Evolutionary conservation across 1,139 yeast species (phyloP), one percentile per base, ranked within the genome.

Genomic region (Zygosaccharomyces pseudobailii): DNA sequence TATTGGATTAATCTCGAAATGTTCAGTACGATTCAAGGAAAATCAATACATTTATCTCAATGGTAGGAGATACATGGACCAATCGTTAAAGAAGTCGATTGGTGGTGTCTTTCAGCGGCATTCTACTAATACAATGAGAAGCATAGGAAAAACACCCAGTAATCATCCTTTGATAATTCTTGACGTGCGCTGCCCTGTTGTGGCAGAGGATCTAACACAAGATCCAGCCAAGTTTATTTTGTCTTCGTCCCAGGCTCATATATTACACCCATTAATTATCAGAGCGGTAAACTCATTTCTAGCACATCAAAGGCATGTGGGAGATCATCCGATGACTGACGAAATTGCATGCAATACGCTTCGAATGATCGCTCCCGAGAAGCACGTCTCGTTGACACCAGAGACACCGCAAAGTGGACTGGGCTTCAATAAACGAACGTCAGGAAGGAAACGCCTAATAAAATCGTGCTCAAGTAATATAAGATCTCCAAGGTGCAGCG

Each of bases 11-110:
- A 57, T 70, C 7, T 64, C 71, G 2, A 49, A 53, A 19, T 21
- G 42, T 2, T 67, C 75, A 0, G 57, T 62, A 0, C 67, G 68
- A 43, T 60, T 73, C 0, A 72, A 66, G 46, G 56, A 57, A 1
- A 66, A 70, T 47, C 87, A 82, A 56, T 72, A 71, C 48, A 58
- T 80, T 0, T 72, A 70, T 41, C 53, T 79, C 33, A 80, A 82
- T 58, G 69, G 72, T 0, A 61, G 76, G 25, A 61, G 57, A n/a
- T 56, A 72, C 9, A 23, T 49, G 1, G 55, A 66, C 24, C 48
- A 51, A 0, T 56, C 55, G 2, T 55, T 76, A 21, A 40, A 55
- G 2, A 64, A 56, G 28, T 36, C 40, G 0, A 57, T 79, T 3
- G 70, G 65, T 55, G 55, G 53, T 5, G 7, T 65, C 7, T 71